Conservation (phyloP, 805 yeast species). For the Candida mattraensis region DNA sequence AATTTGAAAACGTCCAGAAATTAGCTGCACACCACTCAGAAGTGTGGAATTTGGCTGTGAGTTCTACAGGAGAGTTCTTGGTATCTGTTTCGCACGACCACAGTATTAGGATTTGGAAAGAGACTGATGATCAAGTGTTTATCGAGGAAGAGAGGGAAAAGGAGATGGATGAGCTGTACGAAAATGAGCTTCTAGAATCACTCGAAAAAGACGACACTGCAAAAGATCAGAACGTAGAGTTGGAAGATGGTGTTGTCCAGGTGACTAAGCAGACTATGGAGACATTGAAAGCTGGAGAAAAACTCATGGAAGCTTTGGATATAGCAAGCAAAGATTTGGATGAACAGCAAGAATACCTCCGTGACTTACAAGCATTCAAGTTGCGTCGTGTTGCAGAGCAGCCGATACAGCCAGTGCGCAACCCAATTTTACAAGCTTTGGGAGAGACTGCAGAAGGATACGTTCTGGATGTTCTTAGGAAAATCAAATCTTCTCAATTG, state of each 20-base stretch:
- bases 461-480: slow-evolving; percentile 67
- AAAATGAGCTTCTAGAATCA: slow-evolving; percentile 70
- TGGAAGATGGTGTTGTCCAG: slow-evolving; percentile 53
- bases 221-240: slow-evolving; percentile 39
- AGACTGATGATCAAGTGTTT: slow-evolving; percentile 93
- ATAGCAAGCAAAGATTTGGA: slow-evolving; percentile 72
- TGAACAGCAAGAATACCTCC: slow-evolving; percentile 49
- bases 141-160: slow-evolving; percentile 95
- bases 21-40: slow-evolving; percentile 86
- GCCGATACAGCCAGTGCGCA: slow-evolving; percentile 61
- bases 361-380: slow-evolving; percentile 37
- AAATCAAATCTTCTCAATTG: slow-evolving; percentile 78
- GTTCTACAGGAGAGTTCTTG: slow-evolving; percentile 66
- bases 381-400: slow-evolving; percentile 44
- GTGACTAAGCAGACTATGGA: slow-evolving; percentile 86
- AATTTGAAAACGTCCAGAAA: slow-evolving; percentile 90
- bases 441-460: slow-evolving; percentile 72
- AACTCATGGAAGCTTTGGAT: slow-evolving; percentile 87
- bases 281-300: slow-evolving; percentile 92
- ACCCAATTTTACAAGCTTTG: slow-evolving; percentile 74
- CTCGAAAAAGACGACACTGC: slow-evolving; percentile 52
- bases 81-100: slow-evolving; percentile 91
- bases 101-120: slow-evolving; percentile 89
- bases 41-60: slow-evolving; percentile 89
- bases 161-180: slow-evolving; percentile 91